Evolutionary conservation across 306 rosid species (phyloP), one percentile per base, ranked within the genome.

Genomic region (Vigna trinervia): DNA sequence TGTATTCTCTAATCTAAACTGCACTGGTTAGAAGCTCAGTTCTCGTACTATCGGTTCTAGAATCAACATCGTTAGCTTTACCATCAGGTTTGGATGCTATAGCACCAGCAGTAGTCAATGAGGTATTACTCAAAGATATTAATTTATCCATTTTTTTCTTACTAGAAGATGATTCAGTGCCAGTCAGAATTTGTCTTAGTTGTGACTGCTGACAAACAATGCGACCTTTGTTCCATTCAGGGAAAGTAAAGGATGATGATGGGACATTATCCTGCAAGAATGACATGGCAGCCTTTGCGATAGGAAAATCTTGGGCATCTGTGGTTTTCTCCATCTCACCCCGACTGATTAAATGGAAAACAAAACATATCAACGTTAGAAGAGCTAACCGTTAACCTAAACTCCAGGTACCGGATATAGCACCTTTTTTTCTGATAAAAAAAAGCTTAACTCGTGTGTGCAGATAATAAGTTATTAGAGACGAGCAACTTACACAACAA

Each of bases 191-290:
- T 81, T 64, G 88, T 86, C 86, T 90, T 64, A 96, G 93, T 83
- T 91, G 97, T 78, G 92, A 76, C 63, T 85, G 87, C 81, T 70
- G 96, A 84, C 99, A 96, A 85, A 92, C 71, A 78, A 96, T 85
- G 80, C 99, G 92, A 69, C 99, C 96, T 48, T 83, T 88, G 90
- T 91, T 96, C 98, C 99, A 96, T 48, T 79, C 72, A 5, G 98
- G 89, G 83, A 89, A 95, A 47, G 75, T 70, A 61, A 92, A 90
- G 76, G 89, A 86, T 0, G 90, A 86, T 0, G 90, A 87, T 20
- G 88, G 70, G 54, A 83, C 83, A 34, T 83, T 88, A 71, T 89
- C 98, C 84, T 87, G 91, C 61, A 96, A 86, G 85, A 92, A 89
- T 50, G 89, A 85, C 75, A 85, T 86, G 41, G 90, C 94, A 73